A percentile compares a stretch with the other conserved stretches of the same genome.
Evolutionary conservation across 768 basidiomycete species (phyloP).

Genomic region (Tulasnella sp.): DNA sequence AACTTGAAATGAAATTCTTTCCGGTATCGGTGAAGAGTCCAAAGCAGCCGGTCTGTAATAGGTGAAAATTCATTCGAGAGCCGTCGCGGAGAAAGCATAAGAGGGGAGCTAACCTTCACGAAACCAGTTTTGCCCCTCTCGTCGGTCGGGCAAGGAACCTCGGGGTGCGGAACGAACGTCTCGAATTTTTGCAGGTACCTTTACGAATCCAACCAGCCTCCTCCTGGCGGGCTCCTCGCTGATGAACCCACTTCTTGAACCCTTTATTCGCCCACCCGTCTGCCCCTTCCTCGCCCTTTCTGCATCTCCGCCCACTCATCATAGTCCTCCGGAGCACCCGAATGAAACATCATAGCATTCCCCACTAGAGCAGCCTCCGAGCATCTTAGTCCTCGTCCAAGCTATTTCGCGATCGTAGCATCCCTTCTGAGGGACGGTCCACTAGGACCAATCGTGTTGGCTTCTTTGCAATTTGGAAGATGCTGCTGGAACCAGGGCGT

Average conservation of each 20-base stretch:
- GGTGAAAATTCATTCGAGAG: too few species aligned
- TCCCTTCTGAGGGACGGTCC: slow-evolving; percentile 4
- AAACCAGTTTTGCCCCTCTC: neutral
- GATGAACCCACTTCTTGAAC: slow-evolving; percentile 12
- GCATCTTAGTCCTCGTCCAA: slow-evolving; percentile 48
- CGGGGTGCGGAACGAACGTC: slow-evolving; percentile 17
- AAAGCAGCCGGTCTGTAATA: slow-evolving; percentile 17
- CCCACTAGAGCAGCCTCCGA: slow-evolving; percentile 72
- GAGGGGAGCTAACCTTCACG: slow-evolving; percentile 8
- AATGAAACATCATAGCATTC: slow-evolving; percentile 43
- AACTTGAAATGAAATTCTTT: slow-evolving; percentile 9
- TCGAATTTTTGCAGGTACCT: slow-evolving; percentile 9
- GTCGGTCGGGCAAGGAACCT: neutral
- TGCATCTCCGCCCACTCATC: slow-evolving; percentile 22
- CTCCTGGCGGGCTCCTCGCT: neutral
- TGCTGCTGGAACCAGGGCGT: neutral
- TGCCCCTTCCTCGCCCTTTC: slow-evolving; percentile 1
- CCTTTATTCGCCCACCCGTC: neutral
- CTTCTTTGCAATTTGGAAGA: neutral
- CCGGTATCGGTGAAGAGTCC: slow-evolving; percentile 4
- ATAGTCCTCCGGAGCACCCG: slow-evolving; percentile 18
- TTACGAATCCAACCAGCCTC: neutral
- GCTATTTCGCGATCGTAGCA: slow-evolving; percentile 31
- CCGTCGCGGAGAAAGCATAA: too few species aligned
- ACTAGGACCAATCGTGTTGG: slow-evolving; percentile 11